phyloP scores from a whole-genome alignment of 495 filamentous ascomycete genomes.

The Penicillium subrubescens region DNA sequence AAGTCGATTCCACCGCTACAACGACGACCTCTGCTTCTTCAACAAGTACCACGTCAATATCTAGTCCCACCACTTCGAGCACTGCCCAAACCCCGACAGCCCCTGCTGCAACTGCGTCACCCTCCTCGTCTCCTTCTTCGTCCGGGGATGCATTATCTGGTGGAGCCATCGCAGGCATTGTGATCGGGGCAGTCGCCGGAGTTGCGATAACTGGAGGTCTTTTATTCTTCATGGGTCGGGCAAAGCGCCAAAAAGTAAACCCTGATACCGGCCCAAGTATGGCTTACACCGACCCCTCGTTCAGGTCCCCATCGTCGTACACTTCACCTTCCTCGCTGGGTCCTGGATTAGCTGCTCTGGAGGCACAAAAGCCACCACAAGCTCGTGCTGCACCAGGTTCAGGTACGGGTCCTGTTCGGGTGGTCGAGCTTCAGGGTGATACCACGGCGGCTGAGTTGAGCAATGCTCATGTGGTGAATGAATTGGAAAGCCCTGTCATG shows the following conservation, averaged over 20 bases:
- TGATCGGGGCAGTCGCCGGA: conserved; percentile 9
- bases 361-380: background rate
- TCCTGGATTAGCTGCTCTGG: background rate
- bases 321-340: background rate
- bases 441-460: conserved; percentile 8
- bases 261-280: background rate
- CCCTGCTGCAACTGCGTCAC: background rate
- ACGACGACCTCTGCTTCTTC: background rate
- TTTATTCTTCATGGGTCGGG: conserved; percentile 4
- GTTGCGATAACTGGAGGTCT: conserved; percentile 2
- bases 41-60: background rate
- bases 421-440: conserved; percentile 11
- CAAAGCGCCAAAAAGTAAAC: background rate
- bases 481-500: conserved; percentile 6
- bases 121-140: conserved; percentile 3
- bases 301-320: background rate
- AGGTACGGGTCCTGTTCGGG: background rate
- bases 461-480: conserved; percentile 1
- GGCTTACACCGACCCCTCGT: background rate
- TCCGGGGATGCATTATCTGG: background rate
- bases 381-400: background rate
- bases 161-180: conserved; percentile 11
- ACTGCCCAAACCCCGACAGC: background rate
- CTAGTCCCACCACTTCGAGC: background rate
- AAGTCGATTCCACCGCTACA: conserved; percentile 10